Conservation (phyloP, 179 eudicot species). For the Beta corolliflora region DNA sequence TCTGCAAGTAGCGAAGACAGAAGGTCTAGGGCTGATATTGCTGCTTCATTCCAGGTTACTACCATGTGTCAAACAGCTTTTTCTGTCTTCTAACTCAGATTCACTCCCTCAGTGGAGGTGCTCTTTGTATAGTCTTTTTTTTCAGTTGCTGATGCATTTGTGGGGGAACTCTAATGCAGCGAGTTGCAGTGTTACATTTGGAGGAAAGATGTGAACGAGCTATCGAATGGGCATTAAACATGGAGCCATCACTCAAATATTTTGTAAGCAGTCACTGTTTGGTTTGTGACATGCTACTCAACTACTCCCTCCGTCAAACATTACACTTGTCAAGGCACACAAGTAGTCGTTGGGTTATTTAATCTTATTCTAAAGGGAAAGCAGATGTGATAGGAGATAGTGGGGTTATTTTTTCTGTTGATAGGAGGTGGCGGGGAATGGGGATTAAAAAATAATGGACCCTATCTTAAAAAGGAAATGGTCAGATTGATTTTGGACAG, state of each 20-base stretch:
- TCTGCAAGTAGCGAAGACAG: constrained; percentile 73
- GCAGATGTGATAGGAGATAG: no score
- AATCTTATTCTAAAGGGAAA: no score
- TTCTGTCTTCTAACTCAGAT: neutral
- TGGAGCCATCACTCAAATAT: constrained; percentile 81
- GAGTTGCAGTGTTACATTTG: constrained; percentile 89
- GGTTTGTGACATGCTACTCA: constrained; percentile 14
- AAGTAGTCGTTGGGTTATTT: no score
- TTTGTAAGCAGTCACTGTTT: constrained; percentile 46
- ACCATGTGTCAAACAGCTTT: neutral
- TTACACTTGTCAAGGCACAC: no score
- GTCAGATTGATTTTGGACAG: no score
- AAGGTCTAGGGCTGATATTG: constrained; percentile 80
- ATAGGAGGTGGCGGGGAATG: no score
- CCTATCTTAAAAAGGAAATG: no score
- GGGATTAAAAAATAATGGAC: no score
- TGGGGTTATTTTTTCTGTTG: no score
- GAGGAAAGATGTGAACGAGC: constrained; percentile 95
- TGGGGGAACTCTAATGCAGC: constrained; percentile 42
- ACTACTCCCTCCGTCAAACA: neutral
- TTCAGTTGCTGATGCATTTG: constrained; percentile 4
- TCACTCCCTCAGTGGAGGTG: neutral
- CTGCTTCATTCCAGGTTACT: constrained; percentile 94
- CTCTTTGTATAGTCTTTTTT: neutral
- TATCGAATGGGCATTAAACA: constrained; percentile 86